Conservation (phyloP, 805 yeast genomes). For the Wickerhamiella allomyrinae region DNA sequence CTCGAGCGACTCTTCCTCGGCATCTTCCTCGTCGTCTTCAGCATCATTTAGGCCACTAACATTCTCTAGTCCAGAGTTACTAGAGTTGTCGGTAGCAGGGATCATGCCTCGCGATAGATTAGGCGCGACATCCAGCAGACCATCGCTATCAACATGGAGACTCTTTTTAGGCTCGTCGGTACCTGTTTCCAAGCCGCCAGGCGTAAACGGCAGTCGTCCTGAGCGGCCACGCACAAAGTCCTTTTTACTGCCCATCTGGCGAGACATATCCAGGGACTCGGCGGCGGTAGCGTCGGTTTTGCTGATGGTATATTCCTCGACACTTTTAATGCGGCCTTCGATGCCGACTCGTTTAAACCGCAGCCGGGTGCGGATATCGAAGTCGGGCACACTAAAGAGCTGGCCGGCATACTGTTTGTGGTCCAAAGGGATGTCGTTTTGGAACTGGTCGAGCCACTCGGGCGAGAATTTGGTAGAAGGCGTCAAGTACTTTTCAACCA, state of each 20-base stretch:
- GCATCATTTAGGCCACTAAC: constrained; percentile 9
- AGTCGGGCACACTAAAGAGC: constrained; percentile 44
- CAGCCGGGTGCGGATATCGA: constrained; percentile 47
- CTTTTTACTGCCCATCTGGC: constrained; percentile 50
- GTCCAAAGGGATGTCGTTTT: constrained; percentile 28
- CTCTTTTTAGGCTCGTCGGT: constrained; percentile 12
- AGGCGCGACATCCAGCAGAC: constrained; percentile 70
- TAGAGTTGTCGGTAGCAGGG: constrained; percentile 27
- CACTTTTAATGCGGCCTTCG: constrained; percentile 48
- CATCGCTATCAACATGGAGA: constrained; percentile 54
- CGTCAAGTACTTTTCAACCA: constrained; percentile 35
- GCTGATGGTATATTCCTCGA: constrained; percentile 43
- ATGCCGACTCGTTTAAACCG: constrained; percentile 65
- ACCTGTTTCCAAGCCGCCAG: constrained; percentile 58
- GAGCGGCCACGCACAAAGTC: constrained; percentile 57
- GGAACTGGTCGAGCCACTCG: constrained; percentile 58
- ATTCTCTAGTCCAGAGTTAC: constrained; percentile 8
- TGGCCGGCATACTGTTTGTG: constrained; percentile 29
- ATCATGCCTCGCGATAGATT: constrained; percentile 65
- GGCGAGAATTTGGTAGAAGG: constrained; percentile 54
- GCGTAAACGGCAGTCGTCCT: constrained; percentile 73
- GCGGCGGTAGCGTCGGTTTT: constrained; percentile 40
- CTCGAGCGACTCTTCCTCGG: constrained; percentile 2
- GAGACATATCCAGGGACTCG: constrained; percentile 56
- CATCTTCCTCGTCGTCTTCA: constrained; percentile 13